A percentile compares a stretch with the other conserved stretches of the same genome.
These are phyloP conservation scores for Boletus tylopilopsis DNA, from an alignment of 768 basidiomycete genomes.

Conservation along the genomic window DNA sequence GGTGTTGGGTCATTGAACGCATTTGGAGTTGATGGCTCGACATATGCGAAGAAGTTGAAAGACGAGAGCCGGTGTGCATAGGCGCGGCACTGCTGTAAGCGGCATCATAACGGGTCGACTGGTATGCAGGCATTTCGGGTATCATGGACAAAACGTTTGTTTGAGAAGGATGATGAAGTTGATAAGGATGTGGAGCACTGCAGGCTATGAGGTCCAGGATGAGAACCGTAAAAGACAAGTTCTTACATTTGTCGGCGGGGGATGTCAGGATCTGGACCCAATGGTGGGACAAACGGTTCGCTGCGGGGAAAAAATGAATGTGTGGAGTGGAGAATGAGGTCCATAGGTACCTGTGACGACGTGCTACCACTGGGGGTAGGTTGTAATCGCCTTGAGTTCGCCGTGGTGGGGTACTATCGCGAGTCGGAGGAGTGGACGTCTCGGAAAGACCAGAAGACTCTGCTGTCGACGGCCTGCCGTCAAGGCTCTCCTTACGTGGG, in stretches of 20 bases:
- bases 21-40: slow-evolving; percentile 38
- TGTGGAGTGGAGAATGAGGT: not conserved
- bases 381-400: slow-evolving; percentile 41
- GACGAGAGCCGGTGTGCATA: slow-evolving; percentile 36
- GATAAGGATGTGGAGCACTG: slow-evolving; percentile 45
- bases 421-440: slow-evolving; percentile 66
- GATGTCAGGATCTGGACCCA: slow-evolving; percentile 42
- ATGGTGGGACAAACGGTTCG: slow-evolving; percentile 43
- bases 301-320: slow-evolving; percentile 27
- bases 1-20: slow-evolving; percentile 46
- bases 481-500: slow-evolving; percentile 53
- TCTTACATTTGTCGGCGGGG: slow-evolving; percentile 48
- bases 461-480: slow-evolving; percentile 70
- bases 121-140: slow-evolving; percentile 54
- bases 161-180: slow-evolving; percentile 37
- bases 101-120: slow-evolving; percentile 50
- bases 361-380: slow-evolving; percentile 35
- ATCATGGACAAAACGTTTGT: slow-evolving; percentile 52
- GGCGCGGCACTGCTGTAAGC: slow-evolving; percentile 37
- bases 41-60: slow-evolving; percentile 30
- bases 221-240: not conserved
- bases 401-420: slow-evolving; percentile 61
- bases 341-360: slow-evolving; percentile 37
- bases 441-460: slow-evolving; percentile 72
- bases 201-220: slow-evolving; percentile 15